phyloP scores from a whole-genome alignment of 768 basidiomycete genomes.

The Lanmaoa rubissima region DNA sequence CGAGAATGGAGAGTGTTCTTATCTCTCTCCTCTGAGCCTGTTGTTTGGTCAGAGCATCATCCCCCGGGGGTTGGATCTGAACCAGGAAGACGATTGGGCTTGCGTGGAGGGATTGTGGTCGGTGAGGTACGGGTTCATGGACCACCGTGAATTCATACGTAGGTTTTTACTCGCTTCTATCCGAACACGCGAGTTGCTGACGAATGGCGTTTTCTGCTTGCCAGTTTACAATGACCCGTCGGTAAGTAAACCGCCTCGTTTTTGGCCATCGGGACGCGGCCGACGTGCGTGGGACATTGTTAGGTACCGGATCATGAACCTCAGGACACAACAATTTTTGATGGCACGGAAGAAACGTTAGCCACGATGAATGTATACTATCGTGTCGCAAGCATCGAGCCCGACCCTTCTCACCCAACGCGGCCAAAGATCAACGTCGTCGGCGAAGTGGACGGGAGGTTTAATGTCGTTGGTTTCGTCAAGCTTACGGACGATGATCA shows the following conservation, averaged over 20 bases:
- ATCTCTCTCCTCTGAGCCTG: slow-evolving; percentile 45
- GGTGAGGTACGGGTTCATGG: slow-evolving; percentile 65
- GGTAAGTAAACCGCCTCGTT: slow-evolving; percentile 13
- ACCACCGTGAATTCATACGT: slow-evolving; percentile 67
- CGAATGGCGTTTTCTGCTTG: background rate
- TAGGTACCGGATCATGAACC: slow-evolving; percentile 32
- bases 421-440: slow-evolving; percentile 53
- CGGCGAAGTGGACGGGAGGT: slow-evolving; percentile 49
- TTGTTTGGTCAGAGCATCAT: slow-evolving; percentile 53
- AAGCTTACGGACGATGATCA: slow-evolving; percentile 56
- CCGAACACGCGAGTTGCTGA: slow-evolving; percentile 2
- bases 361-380: slow-evolving; percentile 49
- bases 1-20: slow-evolving; percentile 33
- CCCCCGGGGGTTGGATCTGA: slow-evolving; percentile 36
- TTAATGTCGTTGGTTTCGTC: slow-evolving; percentile 52
- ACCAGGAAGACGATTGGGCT: slow-evolving; percentile 31
- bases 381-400: slow-evolving; percentile 38
- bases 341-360: slow-evolving; percentile 50
- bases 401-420: slow-evolving; percentile 47
- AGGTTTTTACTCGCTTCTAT: slow-evolving; percentile 25
- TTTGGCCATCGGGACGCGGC: background rate
- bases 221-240: slow-evolving; percentile 50
- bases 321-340: slow-evolving; percentile 49
- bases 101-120: slow-evolving; percentile 57
- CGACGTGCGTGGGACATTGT: background rate